Percentiles rank a stretch among this genome's conserved stretches.
These are phyloP conservation scores for Dictyostelium firmibasis DNA, from an alignment of 78 protist genomes.

Conservation along the genomic window DNA sequence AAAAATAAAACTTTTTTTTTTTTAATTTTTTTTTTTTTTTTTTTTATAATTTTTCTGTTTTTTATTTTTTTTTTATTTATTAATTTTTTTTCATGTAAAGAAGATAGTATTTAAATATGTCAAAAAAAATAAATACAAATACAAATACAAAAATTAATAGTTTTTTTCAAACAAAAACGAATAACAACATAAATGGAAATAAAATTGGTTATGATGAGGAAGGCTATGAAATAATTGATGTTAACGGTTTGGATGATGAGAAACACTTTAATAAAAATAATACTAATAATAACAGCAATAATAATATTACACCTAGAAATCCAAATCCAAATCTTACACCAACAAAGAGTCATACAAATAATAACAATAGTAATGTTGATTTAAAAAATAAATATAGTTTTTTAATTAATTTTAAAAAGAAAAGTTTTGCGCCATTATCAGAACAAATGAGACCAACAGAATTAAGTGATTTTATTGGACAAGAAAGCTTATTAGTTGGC, in stretches of 20 bases:
- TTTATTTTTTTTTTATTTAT: background rate
- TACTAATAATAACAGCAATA: background rate
- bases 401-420: background rate
- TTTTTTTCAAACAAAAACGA: background rate
- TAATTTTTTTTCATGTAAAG: background rate
- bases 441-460: slow-evolving; percentile 77
- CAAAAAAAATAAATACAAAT: background rate
- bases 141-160: background rate
- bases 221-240: background rate
- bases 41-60: background rate
- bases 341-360: too few relatives aligned
- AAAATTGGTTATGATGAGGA: background rate
- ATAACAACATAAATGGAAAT: background rate
- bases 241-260: background rate
- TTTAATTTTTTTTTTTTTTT: background rate
- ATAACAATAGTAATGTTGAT: background rate
- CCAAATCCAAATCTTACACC: too few relatives aligned
- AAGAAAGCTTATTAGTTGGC: slow-evolving; percentile 3
- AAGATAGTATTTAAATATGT: background rate
- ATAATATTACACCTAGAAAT: too few relatives aligned
- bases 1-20: too few relatives aligned
- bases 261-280: background rate
- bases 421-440: slow-evolving; percentile 62
- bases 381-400: background rate
- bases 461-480: slow-evolving; percentile 72